Conservation (phyloP, 352 stramenopile species). For the Albugo laibachii region DNA sequence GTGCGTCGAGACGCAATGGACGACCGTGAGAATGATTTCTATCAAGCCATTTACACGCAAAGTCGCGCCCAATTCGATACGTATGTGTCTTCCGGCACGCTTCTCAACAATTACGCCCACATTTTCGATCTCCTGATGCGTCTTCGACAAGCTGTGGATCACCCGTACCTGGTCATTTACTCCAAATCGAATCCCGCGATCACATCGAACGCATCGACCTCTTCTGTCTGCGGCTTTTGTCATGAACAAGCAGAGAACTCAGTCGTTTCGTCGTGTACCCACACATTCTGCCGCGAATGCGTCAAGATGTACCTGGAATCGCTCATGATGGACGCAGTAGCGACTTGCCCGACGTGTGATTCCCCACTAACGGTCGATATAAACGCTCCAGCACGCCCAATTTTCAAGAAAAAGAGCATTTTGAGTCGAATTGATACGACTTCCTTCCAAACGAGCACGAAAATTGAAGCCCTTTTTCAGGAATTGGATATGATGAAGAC, state of each 20-base stretch:
- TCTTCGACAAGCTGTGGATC: constrained; percentile 94
- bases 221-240: constrained; percentile 84
- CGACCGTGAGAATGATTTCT: constrained; percentile 95
- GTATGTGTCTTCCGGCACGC: constrained; percentile 91
- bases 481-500: constrained; percentile 89
- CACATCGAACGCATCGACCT: constrained; percentile 27
- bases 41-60: constrained; percentile 96
- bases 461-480: constrained; percentile 96
- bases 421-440: constrained; percentile 35
- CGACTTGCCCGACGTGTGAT: constrained; percentile 60
- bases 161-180: constrained; percentile 94
- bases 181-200: constrained; percentile 74
- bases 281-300: constrained; percentile 84
- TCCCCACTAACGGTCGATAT: constrained; percentile 76
- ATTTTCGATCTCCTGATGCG: constrained; percentile 97
- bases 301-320: constrained; percentile 68
- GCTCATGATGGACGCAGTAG: constrained; percentile 26
- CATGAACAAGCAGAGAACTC: constrained; percentile 83
- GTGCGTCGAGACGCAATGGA: constrained; percentile 73
- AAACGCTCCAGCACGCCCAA: constrained; percentile 4
- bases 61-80: constrained; percentile 96
- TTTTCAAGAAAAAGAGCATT: constrained; percentile 17
- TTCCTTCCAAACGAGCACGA: constrained; percentile 83
- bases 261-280: constrained; percentile 75
- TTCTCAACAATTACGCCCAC: constrained; percentile 99